These are phyloP conservation scores for Ogataea chonburiensis DNA, from an alignment of 805 yeast genomes.

Conservation along the genomic window DNA sequence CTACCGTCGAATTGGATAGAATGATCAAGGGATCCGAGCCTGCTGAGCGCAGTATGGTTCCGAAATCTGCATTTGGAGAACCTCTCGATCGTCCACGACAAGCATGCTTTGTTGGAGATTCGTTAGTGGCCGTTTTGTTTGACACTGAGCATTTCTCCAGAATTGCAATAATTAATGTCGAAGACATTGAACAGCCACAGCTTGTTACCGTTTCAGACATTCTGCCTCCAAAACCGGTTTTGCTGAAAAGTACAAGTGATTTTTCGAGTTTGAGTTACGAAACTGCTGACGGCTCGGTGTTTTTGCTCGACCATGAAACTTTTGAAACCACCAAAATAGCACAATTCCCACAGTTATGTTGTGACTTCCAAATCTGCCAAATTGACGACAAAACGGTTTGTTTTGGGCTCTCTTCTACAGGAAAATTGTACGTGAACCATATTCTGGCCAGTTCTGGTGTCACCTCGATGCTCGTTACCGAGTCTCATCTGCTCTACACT, in stretches of 20 bases:
- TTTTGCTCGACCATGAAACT: conserved; percentile 38
- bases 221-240: conserved; percentile 48
- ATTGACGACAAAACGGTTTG: conserved; percentile 35
- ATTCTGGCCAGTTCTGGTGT: conserved; percentile 66
- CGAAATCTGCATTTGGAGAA: conserved; percentile 37
- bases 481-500: conserved; percentile 72
- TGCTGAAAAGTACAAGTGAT: conserved; percentile 54
- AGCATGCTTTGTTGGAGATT: conserved; percentile 53
- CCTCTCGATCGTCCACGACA: conserved; percentile 57
- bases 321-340: conserved; percentile 36
- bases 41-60: conserved; percentile 33
- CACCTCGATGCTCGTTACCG: conserved; percentile 76
- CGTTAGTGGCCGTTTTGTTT: conserved; percentile 53
- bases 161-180: conserved; percentile 49
- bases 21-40: conserved; percentile 49
- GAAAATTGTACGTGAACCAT: conserved; percentile 67
- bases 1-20: conserved; percentile 44
- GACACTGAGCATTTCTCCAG: conserved; percentile 55
- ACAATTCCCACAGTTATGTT: conserved; percentile 69
- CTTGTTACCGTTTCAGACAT: conserved; percentile 43
- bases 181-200: conserved; percentile 41
- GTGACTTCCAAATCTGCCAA: conserved; percentile 50
- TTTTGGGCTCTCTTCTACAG: conserved; percentile 74
- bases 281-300: conserved; percentile 61
- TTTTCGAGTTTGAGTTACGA: conserved; percentile 55